Base-by-base conservation (phyloP, 495 filamentous ascomycete genomes). In the Talaromyces nanjingensis region DNA sequence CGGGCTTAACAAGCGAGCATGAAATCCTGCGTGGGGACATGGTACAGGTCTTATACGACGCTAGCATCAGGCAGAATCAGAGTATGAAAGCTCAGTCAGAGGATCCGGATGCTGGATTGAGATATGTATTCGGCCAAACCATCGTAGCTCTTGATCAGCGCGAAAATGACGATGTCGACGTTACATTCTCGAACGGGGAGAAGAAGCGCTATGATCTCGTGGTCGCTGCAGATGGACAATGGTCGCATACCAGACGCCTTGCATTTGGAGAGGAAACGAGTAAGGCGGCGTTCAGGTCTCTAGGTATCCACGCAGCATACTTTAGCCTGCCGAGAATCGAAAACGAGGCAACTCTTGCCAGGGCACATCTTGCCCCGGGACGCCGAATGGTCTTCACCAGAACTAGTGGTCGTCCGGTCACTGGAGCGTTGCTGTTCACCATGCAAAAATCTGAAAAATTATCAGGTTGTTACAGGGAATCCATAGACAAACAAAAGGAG, bases 191-290 rank as follows among this genome's bases (percentile, higher is more conserved):
- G 4, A 69, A 78, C 62, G 76, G 77, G 1, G 56, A 22, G 12
- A 64, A 54, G 27, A 69, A 68, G 5, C 65, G 59, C 1, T 86
- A 73, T 67, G 81, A 86, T 68, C 66, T 85, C 25, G 59, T 84
- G 2, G 74, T 86, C 45, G 81, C 69, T 4, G 79, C 78, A 1
- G 83, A 86, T 70, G 83, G 83, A 4, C 63, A 73, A 3, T 66
- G 72, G 9, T 85, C 83, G 0, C 66, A 63, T 6, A 79, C 74
- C 4, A 70, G 83, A 6, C 68, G 59, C 33, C 66, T 77, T 60
- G 75, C 79, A 55, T 61, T 79, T 6, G 69, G 65, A 20, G 39
- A 60, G 1, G 66, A 65, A 22, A 63, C 4, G 27, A n/a, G 12
- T 12, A 58, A 54, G 1, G 58, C 66, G 20, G 55, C 68, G 14